A percentile compares a stretch with the other conserved stretches of the same genome.
These are phyloP conservation scores for Chloris gayana DNA, from an alignment of 176 grass and related monocot species.

Conservation along the genomic window DNA sequence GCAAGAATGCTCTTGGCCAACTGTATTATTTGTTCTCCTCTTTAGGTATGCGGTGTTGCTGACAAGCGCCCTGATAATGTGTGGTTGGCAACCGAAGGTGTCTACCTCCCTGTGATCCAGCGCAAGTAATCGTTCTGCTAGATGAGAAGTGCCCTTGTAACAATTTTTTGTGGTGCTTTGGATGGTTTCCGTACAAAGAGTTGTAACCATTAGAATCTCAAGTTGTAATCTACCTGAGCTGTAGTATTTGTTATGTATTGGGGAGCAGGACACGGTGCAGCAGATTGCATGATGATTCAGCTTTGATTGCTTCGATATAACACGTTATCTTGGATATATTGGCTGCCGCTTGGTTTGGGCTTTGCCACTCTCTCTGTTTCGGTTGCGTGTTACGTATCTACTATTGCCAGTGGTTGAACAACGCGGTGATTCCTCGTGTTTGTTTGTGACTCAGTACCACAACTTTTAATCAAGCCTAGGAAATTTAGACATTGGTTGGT, in stretches of 20 bases:
- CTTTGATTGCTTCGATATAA: too few relatives aligned
- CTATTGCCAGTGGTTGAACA: too few relatives aligned
- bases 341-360: too few relatives aligned
- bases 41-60: slow-evolving; percentile 79
- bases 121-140: slow-evolving; percentile 43
- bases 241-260: slow-evolving; percentile 26
- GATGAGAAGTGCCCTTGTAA: background rate
- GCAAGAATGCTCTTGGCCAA: background rate
- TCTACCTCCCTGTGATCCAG: slow-evolving; percentile 66
- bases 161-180: background rate
- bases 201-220: slow-evolving; percentile 31
- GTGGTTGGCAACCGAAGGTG: slow-evolving; percentile 82
- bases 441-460: too few relatives aligned
- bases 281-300: background rate
- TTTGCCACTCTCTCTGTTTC: too few relatives aligned
- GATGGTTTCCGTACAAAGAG: background rate
- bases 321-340: too few relatives aligned
- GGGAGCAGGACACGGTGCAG: background rate
- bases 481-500: too few relatives aligned
- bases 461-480: too few relatives aligned
- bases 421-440: too few relatives aligned
- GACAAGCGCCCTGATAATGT: slow-evolving; percentile 84
- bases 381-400: too few relatives aligned
- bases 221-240: background rate
- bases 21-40: slow-evolving; percentile 22